Base-by-base conservation (phyloP, 2,329 filamentous ascomycete species). In the Pyrenophora graminea region DNA sequence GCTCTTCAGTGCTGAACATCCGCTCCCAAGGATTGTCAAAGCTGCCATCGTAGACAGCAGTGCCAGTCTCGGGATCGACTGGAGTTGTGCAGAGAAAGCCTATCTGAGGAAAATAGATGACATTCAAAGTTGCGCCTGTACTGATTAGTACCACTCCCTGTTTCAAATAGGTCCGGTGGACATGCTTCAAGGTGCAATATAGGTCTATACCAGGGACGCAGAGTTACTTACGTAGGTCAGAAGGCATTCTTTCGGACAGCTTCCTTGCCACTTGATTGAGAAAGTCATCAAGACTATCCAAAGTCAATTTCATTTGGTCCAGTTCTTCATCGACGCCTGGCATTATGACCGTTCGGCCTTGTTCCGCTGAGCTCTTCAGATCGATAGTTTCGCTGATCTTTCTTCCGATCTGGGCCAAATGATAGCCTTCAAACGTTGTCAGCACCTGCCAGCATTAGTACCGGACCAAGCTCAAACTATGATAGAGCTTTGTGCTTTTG, bases 71-170 rank as follows among this genome's bases (percentile, higher is more conserved):
- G 12, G 79, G 75, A 59, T 91, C 83, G 3, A 86, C 72, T 2
- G 82, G 81, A 13, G 96, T 85, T 0, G 88, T 85, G 2, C 91
- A 89, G 32, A 97, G 82, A 67, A 97, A 99, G 0, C 94, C 94
- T 32, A 97, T 83, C 64, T 96, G 91, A 0, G 92, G 93, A 55
- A 96, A 88, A 69, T 94, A 96, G 15, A 94, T 88, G 56, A 95
- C 95, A 47, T 92, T 92, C 30, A 88, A 71, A 10, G 79, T 76
- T 2, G 72, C 66, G 18, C 43, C 47, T 50, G 19, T 1, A 18
- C 2, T 13, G n/a, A 12, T 50, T 13, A 50, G 41, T 9, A 12
- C 27, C 3, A 1, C 12, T 19, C 3, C 15, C 12, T 1, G 7
- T 2, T 30, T 30, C 10, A 12, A 30, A 30, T 30, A 4, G 15